These are phyloP conservation scores for Monosporascus sp. DNA, from an alignment of 2,329 filamentous ascomycete genomes.

Conservation along the genomic window DNA sequence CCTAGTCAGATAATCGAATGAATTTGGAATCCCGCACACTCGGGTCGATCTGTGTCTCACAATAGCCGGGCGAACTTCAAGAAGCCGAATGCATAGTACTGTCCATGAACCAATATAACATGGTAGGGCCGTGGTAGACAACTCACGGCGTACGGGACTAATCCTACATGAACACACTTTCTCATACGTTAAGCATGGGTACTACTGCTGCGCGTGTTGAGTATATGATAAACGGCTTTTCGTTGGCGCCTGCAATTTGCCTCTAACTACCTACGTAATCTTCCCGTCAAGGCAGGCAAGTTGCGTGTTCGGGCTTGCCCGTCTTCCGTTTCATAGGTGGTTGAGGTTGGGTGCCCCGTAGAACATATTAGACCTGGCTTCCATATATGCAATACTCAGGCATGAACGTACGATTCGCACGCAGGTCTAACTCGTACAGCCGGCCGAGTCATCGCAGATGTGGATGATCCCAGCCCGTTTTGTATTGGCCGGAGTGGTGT, in stretches of 20 bases:
- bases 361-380: not conserved
- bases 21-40: slow-evolving; percentile 17
- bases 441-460: slow-evolving; percentile 12
- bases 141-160: not conserved
- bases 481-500: slow-evolving; percentile 25
- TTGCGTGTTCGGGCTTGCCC: not conserved
- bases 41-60: slow-evolving; percentile 17
- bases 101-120: not conserved
- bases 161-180: not conserved
- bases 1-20: slow-evolving; percentile 24
- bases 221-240: not conserved
- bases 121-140: not conserved
- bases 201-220: not conserved
- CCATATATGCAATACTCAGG: not conserved
- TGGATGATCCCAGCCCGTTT: slow-evolving; percentile 16
- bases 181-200: not conserved
- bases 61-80: slow-evolving; percentile 22
- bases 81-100: not conserved
- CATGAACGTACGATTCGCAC: not conserved
- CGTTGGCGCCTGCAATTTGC: not conserved
- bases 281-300: not conserved
- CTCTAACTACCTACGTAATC: not conserved
- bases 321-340: not conserved
- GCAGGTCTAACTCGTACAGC: not conserved
- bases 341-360: not conserved